Evolutionary conservation across 768 basidiomycete species (phyloP).

Genomic region (Leccinum ochraceum): DNA sequence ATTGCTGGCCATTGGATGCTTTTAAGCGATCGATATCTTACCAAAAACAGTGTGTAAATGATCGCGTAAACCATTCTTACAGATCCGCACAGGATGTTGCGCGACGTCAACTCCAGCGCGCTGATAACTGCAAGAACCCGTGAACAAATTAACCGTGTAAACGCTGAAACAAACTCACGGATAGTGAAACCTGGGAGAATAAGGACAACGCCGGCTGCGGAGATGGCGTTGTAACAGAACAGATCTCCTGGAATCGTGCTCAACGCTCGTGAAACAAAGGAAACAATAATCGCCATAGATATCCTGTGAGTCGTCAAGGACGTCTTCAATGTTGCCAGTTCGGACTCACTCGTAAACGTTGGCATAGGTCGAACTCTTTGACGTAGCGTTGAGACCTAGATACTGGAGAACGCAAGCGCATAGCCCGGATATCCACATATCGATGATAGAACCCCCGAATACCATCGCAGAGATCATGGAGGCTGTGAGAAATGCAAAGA

Average conservation of each 20-base stretch:
- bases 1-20: neutral
- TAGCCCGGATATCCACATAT: constrained; percentile 78
- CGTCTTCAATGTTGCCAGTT: neutral
- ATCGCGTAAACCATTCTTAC: constrained; percentile 85
- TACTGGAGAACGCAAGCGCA: constrained; percentile 74
- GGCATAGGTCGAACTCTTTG: constrained; percentile 88
- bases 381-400: constrained; percentile 78
- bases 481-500: constrained; percentile 74
- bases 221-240: constrained; percentile 90
- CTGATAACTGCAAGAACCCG: constrained; percentile 55
- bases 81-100: constrained; percentile 78
- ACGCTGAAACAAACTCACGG: constrained; percentile 47
- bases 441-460: constrained; percentile 78
- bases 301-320: constrained; percentile 49
- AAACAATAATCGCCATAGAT: constrained; percentile 80
- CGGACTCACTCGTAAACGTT: constrained; percentile 88
- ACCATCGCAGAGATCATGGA: constrained; percentile 82
- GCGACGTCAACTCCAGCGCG: constrained; percentile 78
- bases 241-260: constrained; percentile 71
- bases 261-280: constrained; percentile 77
- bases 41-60: constrained; percentile 82
- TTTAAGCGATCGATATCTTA: constrained; percentile 28
- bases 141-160: constrained; percentile 2
- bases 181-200: constrained; percentile 89
- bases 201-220: constrained; percentile 87